Conservation (phyloP, 2,329 filamentous ascomycete species). For the Sphaceloma murrayae region DNA sequence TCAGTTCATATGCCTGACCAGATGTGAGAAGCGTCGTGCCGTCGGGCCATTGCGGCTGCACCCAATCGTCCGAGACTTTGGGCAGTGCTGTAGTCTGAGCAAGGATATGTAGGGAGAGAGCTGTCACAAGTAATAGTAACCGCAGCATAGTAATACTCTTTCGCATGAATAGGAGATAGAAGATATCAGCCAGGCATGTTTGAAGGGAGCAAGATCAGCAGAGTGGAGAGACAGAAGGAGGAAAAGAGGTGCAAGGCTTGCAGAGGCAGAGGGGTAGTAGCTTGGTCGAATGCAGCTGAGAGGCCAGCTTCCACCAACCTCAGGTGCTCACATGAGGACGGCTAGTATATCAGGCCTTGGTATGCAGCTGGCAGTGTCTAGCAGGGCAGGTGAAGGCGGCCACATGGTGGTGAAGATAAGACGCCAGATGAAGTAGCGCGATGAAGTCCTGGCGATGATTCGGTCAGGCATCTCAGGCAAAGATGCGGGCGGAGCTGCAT, state of each 20-base stretch:
- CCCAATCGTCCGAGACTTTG: constrained; percentile 9
- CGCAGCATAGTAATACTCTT: constrained; percentile 1
- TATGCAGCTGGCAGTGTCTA: not conserved
- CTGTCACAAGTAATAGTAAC: constrained; percentile 1
- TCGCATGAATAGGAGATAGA: not conserved
- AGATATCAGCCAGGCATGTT: constrained; percentile 12
- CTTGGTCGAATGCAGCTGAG: constrained; percentile 1
- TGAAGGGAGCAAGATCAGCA: constrained; percentile 10
- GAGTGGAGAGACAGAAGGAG: not conserved
- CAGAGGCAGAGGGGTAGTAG: constrained; percentile 11
- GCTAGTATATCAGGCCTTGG: not conserved
- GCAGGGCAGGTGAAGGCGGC: not conserved
- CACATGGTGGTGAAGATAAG: constrained; percentile 10
- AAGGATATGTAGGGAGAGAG: not conserved
- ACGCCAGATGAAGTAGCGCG: constrained; percentile 6
- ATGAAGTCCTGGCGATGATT: not conserved
- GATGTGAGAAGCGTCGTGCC: constrained; percentile 1
- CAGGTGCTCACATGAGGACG: not conserved
- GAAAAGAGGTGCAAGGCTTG: constrained; percentile 13
- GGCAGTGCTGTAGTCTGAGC: constrained; percentile 1
- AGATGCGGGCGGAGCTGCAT: constrained; percentile 3
- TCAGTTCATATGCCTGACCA: constrained; percentile 1
- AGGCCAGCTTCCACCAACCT: constrained; percentile 9
- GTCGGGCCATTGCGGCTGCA: constrained; percentile 2
- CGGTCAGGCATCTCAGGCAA: constrained; percentile 6